Evolutionary conservation across 345 rosid species (phyloP).

Genomic region (Salix dunnii): DNA sequence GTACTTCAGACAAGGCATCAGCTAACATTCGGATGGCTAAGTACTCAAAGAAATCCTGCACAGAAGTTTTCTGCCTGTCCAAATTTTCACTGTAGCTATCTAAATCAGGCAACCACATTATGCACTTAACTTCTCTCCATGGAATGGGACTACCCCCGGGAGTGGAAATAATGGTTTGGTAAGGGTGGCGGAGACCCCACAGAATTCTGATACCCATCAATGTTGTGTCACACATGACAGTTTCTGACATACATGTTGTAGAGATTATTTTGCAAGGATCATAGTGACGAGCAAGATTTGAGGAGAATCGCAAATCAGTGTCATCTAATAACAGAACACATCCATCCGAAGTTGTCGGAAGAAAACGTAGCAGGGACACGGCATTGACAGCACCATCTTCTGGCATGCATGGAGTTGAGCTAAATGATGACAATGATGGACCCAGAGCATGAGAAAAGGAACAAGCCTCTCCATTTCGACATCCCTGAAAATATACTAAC

Average conservation of each 20-base stretch:
- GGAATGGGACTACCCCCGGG: slow-evolving; percentile 46
- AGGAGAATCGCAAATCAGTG: slow-evolving; percentile 51
- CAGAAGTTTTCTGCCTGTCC: slow-evolving; percentile 43
- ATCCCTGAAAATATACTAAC: slow-evolving; percentile 58
- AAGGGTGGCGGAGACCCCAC: slow-evolving; percentile 70
- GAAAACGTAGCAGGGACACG: slow-evolving; percentile 40
- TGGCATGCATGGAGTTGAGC: slow-evolving; percentile 41
- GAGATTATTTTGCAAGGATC: slow-evolving; percentile 55
- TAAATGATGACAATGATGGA: slow-evolving; percentile 18
- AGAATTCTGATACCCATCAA: slow-evolving; percentile 47
- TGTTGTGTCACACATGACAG: slow-evolving; percentile 33
- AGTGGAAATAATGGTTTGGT: slow-evolving; percentile 53
- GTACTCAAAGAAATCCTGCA: slow-evolving; percentile 70
- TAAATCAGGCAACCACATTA: slow-evolving; percentile 67
- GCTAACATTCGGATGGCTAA: slow-evolving; percentile 66
- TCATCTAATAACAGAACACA: slow-evolving; percentile 69
- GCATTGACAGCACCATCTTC: slow-evolving; percentile 52
- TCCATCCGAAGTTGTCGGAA: slow-evolving; percentile 52
- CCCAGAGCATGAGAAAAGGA: slow-evolving; percentile 56
- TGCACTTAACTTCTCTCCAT: slow-evolving; percentile 64
- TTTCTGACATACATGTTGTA: slow-evolving; percentile 53
- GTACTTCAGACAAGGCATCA: slow-evolving; percentile 45
- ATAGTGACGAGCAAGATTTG: slow-evolving; percentile 49
- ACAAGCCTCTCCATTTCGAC: slow-evolving; percentile 74
- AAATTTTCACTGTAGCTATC: slow-evolving; percentile 42